These are phyloP conservation scores for Scortechinia acanthostroma DNA, from an alignment of 2,329 filamentous ascomycete species.

Conservation along the genomic window DNA sequence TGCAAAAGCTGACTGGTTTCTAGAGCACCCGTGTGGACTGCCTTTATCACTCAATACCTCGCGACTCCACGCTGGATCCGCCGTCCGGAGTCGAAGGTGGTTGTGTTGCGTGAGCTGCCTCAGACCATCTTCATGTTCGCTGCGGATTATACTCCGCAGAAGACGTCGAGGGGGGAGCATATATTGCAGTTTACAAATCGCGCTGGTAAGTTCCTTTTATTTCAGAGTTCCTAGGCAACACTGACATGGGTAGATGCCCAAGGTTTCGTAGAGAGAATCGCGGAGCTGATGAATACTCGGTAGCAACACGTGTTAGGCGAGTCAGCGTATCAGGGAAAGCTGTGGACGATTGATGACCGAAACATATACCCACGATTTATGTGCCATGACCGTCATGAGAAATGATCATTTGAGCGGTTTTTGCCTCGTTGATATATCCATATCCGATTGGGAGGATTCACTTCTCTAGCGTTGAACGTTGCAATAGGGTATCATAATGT, in stretches of 20 bases:
- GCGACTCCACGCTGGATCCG: constrained; percentile 37
- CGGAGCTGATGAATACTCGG: not conserved
- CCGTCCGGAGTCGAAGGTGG: constrained; percentile 7
- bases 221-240: not conserved
- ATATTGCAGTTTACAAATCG: constrained; percentile 21
- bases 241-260: not conserved
- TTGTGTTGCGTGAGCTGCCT: not conserved
- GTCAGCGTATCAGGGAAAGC: no score
- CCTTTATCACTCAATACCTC: constrained; percentile 40
- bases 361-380: no score
- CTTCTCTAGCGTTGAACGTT: no score
- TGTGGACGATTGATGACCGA: no score
- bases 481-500: no score
- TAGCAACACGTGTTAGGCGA: no score
- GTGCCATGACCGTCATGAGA: no score
- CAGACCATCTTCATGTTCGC: constrained; percentile 31
- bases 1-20: not conserved
- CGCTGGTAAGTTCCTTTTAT: not conserved
- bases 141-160: constrained; percentile 33
- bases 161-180: constrained; percentile 22
- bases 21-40: constrained; percentile 53
- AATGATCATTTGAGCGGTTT: no score
- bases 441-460: no score
- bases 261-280: not conserved
- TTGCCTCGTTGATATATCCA: no score